Conservation (phyloP, 768 basidiomycete species). For the Myochromella boudieri region DNA sequence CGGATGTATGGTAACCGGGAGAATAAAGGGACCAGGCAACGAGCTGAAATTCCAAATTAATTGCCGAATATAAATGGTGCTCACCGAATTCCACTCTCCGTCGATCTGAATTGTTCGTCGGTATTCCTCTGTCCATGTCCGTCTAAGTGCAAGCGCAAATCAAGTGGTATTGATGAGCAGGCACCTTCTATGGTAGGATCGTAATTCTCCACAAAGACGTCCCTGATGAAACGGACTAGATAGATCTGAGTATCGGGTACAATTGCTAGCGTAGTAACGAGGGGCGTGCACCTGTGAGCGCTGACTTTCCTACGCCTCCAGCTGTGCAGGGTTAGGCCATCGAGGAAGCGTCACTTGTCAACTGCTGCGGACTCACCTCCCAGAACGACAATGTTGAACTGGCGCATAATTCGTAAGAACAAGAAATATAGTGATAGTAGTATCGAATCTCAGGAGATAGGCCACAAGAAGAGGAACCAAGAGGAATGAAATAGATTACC, state of each 20-base stretch:
- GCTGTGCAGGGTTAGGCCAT: slow-evolving; percentile 39
- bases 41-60: neutral
- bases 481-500: slow-evolving; percentile 9
- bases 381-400: slow-evolving; percentile 77
- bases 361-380: slow-evolving; percentile 52
- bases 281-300: slow-evolving; percentile 62
- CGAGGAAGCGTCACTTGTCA: slow-evolving; percentile 3
- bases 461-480: neutral
- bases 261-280: neutral
- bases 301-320: slow-evolving; percentile 88
- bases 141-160: slow-evolving; percentile 6
- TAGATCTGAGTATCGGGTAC: slow-evolving; percentile 1
- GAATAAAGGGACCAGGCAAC: slow-evolving; percentile 4
- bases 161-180: slow-evolving; percentile 15
- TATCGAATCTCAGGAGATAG: neutral
- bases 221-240: slow-evolving; percentile 67
- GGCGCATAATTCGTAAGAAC: slow-evolving; percentile 44
- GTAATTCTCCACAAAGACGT: slow-evolving; percentile 73
- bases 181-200: slow-evolving; percentile 85
- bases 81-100: slow-evolving; percentile 59
- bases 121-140: slow-evolving; percentile 62
- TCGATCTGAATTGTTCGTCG: slow-evolving; percentile 65
- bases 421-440: neutral
- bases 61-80: slow-evolving; percentile 18
- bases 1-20: no score